Percentiles rank a stretch among this genome's conserved stretches.
Evolutionary conservation across 2,329 filamentous ascomycete genomes (phyloP).

Genomic region (Fusarium sp.): DNA sequence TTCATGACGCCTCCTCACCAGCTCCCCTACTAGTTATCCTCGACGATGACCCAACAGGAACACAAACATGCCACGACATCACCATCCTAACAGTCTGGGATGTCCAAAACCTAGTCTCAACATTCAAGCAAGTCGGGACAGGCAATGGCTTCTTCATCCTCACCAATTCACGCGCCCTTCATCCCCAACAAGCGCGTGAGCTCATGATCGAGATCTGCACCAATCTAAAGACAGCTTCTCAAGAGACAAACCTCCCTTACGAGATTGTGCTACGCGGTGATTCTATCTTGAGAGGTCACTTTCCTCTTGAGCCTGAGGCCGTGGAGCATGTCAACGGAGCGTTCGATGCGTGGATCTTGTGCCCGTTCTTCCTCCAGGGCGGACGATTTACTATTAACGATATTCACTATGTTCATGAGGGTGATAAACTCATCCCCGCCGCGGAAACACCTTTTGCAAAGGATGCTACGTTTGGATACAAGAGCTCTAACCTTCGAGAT

Average conservation of each 20-base stretch:
- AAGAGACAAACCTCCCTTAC: conserved; percentile 51
- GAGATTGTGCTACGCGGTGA: conserved; percentile 67
- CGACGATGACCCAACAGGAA: conserved; percentile 18
- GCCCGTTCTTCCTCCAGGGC: conserved; percentile 68
- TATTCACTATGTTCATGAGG: conserved; percentile 67
- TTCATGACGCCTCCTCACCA: fast-evolving
- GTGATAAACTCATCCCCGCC: conserved; percentile 52
- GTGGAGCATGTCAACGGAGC: conserved; percentile 60
- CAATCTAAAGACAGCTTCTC: conserved; percentile 58
- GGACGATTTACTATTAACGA: conserved; percentile 66
- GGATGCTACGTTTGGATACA: conserved; percentile 67
- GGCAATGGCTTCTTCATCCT: conserved; percentile 17
- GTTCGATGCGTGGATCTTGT: conserved; percentile 63
- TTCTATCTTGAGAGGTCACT: conserved; percentile 66
- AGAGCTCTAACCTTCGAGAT: conserved; percentile 56
- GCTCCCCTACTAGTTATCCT: background rate
- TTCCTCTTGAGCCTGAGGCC: conserved; percentile 64
- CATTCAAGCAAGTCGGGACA: background rate
- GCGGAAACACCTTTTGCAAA: conserved; percentile 64
- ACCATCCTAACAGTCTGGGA: conserved; percentile 11
- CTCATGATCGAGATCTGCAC: conserved; percentile 62
- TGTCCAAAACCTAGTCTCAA: background rate
- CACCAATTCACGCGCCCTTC: conserved; percentile 56
- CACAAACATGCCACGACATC: conserved; percentile 13
- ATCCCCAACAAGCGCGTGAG: conserved; percentile 55